Evolutionary conservation across 345 rosid species (phyloP).

Genomic region (Melaleuca quinquenervia): DNA sequence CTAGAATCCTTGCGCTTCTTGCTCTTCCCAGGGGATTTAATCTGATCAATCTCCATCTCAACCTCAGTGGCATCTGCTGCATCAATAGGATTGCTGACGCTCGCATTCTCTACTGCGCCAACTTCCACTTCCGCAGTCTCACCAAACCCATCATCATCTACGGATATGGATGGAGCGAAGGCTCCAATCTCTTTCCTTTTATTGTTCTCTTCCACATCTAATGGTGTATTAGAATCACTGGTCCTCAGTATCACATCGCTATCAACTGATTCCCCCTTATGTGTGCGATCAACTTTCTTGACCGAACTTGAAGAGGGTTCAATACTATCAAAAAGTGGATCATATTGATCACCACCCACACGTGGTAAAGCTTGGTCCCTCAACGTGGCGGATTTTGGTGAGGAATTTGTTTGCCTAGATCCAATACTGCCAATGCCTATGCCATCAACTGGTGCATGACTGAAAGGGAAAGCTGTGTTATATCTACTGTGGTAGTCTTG

Average conservation of each 20-base stretch:
- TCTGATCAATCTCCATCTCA: conserved; percentile 51
- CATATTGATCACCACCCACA: conserved; percentile 55
- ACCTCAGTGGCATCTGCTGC: conserved; percentile 7
- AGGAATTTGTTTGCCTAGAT: conserved; percentile 28
- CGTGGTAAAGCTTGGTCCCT: conserved; percentile 13
- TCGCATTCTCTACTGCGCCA: conserved; percentile 45
- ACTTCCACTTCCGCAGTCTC: conserved; percentile 63
- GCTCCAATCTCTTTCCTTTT: conserved; percentile 24
- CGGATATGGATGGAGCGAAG: conserved; percentile 17
- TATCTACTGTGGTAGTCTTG: conserved; percentile 12
- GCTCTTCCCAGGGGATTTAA: conserved; percentile 40
- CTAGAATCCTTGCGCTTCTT: conserved; percentile 51
- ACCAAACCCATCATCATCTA: conserved; percentile 52
- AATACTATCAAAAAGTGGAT: conserved; percentile 78
- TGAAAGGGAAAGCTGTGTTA: conserved; percentile 11
- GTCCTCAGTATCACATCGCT: conserved; percentile 26
- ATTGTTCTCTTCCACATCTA: conserved; percentile 52
- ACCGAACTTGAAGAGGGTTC: conserved; percentile 42
- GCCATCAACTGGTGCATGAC: conserved; percentile 18
- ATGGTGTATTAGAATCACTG: conserved; percentile 37
- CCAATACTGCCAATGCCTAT: conserved; percentile 15
- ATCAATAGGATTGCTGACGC: conserved; percentile 31
- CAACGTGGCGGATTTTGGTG: conserved; percentile 28
- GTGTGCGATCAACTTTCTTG: conserved; percentile 21
- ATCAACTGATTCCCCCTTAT: conserved; percentile 31